Percentiles rank a stretch among this genome's conserved stretches.
phyloP scores from a whole-genome alignment of 495 filamentous ascomycete genomes.

The Aspergillus taichungensis region DNA sequence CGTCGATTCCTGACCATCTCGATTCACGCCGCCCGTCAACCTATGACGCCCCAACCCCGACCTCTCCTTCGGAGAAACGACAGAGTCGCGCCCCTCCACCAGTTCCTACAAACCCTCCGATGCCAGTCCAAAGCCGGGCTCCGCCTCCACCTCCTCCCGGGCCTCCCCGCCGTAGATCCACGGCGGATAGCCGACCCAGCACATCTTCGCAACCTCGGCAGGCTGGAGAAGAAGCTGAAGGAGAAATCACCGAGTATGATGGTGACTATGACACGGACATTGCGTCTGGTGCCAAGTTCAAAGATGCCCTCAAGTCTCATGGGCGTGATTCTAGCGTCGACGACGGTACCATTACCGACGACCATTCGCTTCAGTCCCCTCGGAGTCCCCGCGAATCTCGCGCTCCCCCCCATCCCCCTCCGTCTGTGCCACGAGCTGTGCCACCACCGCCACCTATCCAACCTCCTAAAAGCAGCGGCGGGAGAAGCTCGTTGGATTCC shows the following conservation, averaged over 20 bases:
- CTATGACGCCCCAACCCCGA: constrained; percentile 42
- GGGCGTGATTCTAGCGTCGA: constrained; percentile 66
- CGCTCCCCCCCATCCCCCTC: constrained; percentile 52
- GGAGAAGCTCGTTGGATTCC: constrained; percentile 52
- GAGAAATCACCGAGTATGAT: constrained; percentile 90
- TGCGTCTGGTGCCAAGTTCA: constrained; percentile 76
- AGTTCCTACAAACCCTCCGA: constrained; percentile 37
- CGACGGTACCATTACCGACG: constrained; percentile 46
- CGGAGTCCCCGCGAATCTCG: constrained; percentile 38
- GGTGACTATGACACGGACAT: constrained; percentile 99
- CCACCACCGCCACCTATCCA: constrained; percentile 47
- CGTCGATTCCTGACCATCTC: constrained; percentile 39
- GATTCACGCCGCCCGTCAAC: constrained; percentile 34
- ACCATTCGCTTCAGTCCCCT: constrained; percentile 40
- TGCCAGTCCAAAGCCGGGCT: constrained; percentile 50
- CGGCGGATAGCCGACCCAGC: constrained; percentile 43
- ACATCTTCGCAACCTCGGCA: constrained; percentile 29
- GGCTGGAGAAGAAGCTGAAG: constrained; percentile 55
- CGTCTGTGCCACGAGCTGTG: constrained; percentile 41
- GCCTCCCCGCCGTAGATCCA: constrained; percentile 50
- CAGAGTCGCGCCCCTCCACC: constrained; percentile 45
- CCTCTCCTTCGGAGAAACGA: constrained; percentile 38
- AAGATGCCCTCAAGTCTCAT: constrained; percentile 83
- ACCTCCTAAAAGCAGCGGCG: constrained; percentile 31
- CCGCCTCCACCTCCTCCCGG: constrained; percentile 73